Base-by-base conservation (phyloP, 2,329 filamentous ascomycete genomes). In the Apiospora saccharicola region DNA sequence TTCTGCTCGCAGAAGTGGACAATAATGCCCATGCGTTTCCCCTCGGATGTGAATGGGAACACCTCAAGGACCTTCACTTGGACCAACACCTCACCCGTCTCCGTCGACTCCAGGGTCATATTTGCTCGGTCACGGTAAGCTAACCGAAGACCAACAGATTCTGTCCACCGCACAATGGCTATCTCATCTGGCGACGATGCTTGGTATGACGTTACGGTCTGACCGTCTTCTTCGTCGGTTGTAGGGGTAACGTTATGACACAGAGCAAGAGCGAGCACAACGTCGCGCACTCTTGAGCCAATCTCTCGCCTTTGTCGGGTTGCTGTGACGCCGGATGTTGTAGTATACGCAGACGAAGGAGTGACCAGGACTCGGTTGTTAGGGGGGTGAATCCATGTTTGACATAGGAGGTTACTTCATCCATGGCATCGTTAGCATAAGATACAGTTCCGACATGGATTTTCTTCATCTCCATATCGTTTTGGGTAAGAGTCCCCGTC, bases 381-480 rank as follows among this genome's bases (percentile, higher is more conserved):
- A 10, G 84, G 79, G 67, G 86, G 84, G 83, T 83, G 77, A 98
- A 98, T 7, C 92, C 94, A 81, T 98, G 95, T 74, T 89, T 91
- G 69, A 99, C 89, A 80, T 98, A 98, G 0, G 93, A 89, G 16
- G 90, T 86, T 16, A 99, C 96, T 84, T 99, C 97, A 77, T 98
- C 96, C 96, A 99, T 99, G 13, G 96, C 96, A 80, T 99, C 96
- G 77, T 98, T 98, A 46, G 96, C 96, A 79, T 99, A 99, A 1
- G 96, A 98, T 1, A 98, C 96, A 13, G 96, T 99, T 13, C 97
- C 96, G 70, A 99, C 94, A 79, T 99, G 97, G 7, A 99, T 96
- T 83, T 99, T 99, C 81, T 97, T 98, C 88, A 99, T 92, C 79
- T 98, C 96, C 95, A 98, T 98, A 79, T 98, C 94, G 79, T 99